These are phyloP conservation scores for Gynostemma pentaphyllum DNA, from an alignment of 306 rosid genomes.

Conservation along the genomic window DNA sequence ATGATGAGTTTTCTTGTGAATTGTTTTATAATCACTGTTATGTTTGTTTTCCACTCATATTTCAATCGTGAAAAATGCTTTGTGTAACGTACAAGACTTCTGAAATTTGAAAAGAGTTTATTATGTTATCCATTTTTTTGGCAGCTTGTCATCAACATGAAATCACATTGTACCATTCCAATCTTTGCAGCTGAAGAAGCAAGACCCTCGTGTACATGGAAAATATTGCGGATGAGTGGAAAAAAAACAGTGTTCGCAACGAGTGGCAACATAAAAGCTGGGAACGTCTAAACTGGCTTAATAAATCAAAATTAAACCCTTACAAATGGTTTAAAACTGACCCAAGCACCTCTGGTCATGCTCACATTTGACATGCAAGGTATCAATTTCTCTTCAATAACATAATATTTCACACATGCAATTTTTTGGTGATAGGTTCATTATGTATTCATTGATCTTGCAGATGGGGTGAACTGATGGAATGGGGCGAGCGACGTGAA, in stretches of 20 bases:
- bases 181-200: constrained; percentile 21
- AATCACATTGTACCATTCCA: neutral
- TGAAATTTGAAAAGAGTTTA: too few species aligned
- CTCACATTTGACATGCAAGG: constrained; percentile 97
- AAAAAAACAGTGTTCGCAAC: constrained; percentile 54
- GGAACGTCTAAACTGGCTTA: constrained; percentile 57
- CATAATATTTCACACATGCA: neutral
- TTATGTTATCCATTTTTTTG: too few species aligned
- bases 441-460: neutral
- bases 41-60: too few species aligned
- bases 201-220: constrained; percentile 65
- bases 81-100: too few species aligned
- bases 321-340: constrained; percentile 91
- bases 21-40: too few species aligned
- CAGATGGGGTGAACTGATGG: constrained; percentile 88
- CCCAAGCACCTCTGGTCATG: constrained; percentile 76
- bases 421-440: too few species aligned
- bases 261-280: constrained; percentile 96
- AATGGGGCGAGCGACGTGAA: constrained; percentile 75
- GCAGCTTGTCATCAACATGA: too few species aligned
- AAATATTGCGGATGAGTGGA: constrained; percentile 96
- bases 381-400: constrained; percentile 8
- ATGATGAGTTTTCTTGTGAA: constrained; percentile 57
- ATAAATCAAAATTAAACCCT: constrained; percentile 80
- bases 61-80: too few species aligned